phyloP scores from a whole-genome alignment of 1,284 basidiomycete genomes.

The Vanrija sp. region DNA sequence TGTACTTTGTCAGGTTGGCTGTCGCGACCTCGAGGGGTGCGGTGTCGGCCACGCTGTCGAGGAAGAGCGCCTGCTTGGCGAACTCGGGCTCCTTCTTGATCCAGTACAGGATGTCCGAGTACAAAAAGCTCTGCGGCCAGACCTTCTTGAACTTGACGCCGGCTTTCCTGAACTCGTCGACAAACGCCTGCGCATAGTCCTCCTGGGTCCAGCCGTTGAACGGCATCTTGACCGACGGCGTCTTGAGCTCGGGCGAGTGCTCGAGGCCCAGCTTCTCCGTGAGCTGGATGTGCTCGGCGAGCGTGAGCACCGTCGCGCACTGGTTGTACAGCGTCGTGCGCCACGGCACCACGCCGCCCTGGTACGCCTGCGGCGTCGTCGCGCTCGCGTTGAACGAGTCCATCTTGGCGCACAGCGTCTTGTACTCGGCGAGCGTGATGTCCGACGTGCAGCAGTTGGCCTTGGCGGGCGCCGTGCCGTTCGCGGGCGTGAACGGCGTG shows the following conservation, averaged over 20 bases:
- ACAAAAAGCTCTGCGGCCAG: slow-evolving; percentile 20
- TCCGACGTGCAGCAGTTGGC: slow-evolving; percentile 23
- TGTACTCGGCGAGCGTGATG: slow-evolving; percentile 20
- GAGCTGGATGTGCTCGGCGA: slow-evolving; percentile 16
- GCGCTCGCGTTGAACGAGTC: slow-evolving; percentile 13
- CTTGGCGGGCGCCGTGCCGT: slow-evolving; percentile 2
- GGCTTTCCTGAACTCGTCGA: slow-evolving; percentile 12
- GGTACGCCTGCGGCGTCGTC: slow-evolving; percentile 14
- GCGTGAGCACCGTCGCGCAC: slow-evolving; percentile 17
- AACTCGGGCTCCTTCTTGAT: slow-evolving; percentile 14
- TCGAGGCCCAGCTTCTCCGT: slow-evolving; percentile 17
- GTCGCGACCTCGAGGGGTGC: slow-evolving; percentile 5
- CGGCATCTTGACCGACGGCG: slow-evolving; percentile 15
- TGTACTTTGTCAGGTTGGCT: slow-evolving; percentile 2
- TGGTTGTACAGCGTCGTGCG: slow-evolving; percentile 15
- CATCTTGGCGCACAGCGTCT: slow-evolving; percentile 20
- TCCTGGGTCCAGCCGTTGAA: slow-evolving; percentile 21
- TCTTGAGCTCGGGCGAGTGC: slow-evolving; percentile 21
- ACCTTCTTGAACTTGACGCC: slow-evolving; percentile 7
- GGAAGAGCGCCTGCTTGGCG: slow-evolving; percentile 15
- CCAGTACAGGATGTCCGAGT: slow-evolving; percentile 18
- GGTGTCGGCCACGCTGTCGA: slow-evolving; percentile 12
- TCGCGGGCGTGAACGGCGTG: slow-evolving; percentile 15
- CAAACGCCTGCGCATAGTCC: slow-evolving; percentile 14
- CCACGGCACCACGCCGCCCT: slow-evolving; percentile 8